Evolutionary conservation across 2,329 filamentous ascomycete species (phyloP).

Genomic region (Fusarium robinianum): DNA sequence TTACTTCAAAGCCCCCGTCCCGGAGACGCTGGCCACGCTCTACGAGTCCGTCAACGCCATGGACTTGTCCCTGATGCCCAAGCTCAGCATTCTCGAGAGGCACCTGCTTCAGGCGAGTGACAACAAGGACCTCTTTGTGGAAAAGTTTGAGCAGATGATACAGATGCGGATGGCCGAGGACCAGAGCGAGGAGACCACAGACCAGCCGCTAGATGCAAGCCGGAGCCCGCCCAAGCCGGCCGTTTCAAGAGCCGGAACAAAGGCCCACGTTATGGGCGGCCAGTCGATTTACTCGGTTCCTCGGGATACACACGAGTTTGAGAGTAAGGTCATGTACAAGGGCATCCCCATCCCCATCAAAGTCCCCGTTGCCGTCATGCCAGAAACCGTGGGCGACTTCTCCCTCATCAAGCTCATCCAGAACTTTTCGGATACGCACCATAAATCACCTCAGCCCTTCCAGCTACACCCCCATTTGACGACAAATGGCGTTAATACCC

Average conservation of each 20-base stretch:
- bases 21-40: constrained; percentile 83
- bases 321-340: constrained; percentile 94
- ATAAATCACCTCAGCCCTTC: constrained; percentile 84
- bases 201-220: constrained; percentile 49
- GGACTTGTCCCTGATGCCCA: constrained; percentile 93
- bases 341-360: constrained; percentile 97
- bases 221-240: constrained; percentile 52
- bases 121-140: constrained; percentile 93
- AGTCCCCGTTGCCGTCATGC: constrained; percentile 88
- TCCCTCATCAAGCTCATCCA: constrained; percentile 97
- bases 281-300: constrained; percentile 74
- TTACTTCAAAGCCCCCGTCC: constrained; percentile 90
- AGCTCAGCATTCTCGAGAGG: constrained; percentile 79
- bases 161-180: constrained; percentile 77
- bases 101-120: constrained; percentile 88
- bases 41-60: constrained; percentile 95
- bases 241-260: constrained; percentile 64
- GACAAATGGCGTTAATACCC: constrained; percentile 85
- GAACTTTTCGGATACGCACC: constrained; percentile 83
- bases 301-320: constrained; percentile 96
- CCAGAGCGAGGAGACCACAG: constrained; percentile 48
- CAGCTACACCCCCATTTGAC: constrained; percentile 88
- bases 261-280: constrained; percentile 63
- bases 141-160: constrained; percentile 96
- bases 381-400: constrained; percentile 96